Base-by-base conservation (phyloP, 345 rosid species). In the Garcia nutans region DNA sequence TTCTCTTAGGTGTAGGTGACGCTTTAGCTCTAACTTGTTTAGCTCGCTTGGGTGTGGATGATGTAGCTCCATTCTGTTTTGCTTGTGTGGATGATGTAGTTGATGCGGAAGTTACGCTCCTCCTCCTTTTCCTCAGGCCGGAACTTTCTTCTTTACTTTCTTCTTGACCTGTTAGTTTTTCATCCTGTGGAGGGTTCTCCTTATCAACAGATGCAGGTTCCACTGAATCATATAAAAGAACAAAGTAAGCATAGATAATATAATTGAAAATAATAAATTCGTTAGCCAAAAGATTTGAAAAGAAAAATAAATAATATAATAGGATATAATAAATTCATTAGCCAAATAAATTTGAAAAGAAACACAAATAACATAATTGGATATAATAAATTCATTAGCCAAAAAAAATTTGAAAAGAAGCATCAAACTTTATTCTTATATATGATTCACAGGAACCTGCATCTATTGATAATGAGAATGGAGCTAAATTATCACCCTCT, bases 91-190 rank as follows among this genome's bases (percentile, higher is more conserved):
- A 44, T n/a, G 81, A 44, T 68, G 77, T 28, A 55, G 81, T 23
- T 72, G 79, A 61, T 74, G 62, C 63, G 0, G 6, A 37, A 22
- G 61, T n/a, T 56, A 73, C 78, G 45, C 72, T 79, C 69, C 76
- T 78, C 74, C 82, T 89, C 76, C 81, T 85, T 70, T 78, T 87
- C 85, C 75, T 78, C 54, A 72, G 59, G 37, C 67, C 70, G 58
- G 81, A 45, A 74, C 58, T 64, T 68, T 80, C 82, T 75, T 73
- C 77, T 6, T 73, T 76, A 76, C 19, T 70, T n/a, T 65, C 78
- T 52, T 76, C 77, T 75, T 71, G 60, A 47, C 54, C 83, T 54
- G 72, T 68, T 50, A 69, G 75, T 19, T 62, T 70, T 54, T 77
- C 82, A 22, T 47, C 82, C 37, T 72, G 76, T 47, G 79, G 75